Base-by-base conservation (phyloP, 305 asterid genomes). In the Solanum hybrid region DNA sequence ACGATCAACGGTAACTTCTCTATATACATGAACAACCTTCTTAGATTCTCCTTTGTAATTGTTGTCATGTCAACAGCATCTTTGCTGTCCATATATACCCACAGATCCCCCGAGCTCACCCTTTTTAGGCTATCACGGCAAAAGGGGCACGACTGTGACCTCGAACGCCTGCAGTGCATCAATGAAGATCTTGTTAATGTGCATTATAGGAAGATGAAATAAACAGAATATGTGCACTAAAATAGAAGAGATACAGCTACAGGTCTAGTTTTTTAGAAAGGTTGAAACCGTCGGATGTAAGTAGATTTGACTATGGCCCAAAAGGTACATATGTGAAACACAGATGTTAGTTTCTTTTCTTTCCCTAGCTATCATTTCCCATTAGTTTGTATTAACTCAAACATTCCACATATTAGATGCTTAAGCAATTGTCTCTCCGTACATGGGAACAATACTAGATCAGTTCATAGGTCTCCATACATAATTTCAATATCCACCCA, bases 101-200 rank as follows among this genome's bases (percentile, higher is more conserved):
- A 97, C 13, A 97, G 93, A 90, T 97, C 99, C 85, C 95, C 93
- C 0, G 99, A 97, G 91, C 94, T 93, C 75, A 96, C 98, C 88
- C 98, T 93, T 94, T 95, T 96, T 51, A 97, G 89, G 94, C 97
- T 93, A 92, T 95, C 97, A 3, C 99, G 98, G 92, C 99, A 97
- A 89, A 96, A 97, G 29, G 99, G 99, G 92, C 99, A 97, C 3
- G 98, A 96, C 37, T 96, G 98, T 76, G 99, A 97, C 92, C 97
- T 94, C 11, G 95, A 82, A 10, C 93, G 96, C 99, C 99, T 97
- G 95, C 92, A 80, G 77, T 24, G 4, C 77, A 85, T 85, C 33
- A 57, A 57, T 11, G n/a, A 85, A 85, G 46, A 33, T 31, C 33
- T 57, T 11, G 33, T 85, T 57, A 85, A 11, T 57, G 29, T 11